These are phyloP conservation scores for Penicillium brasilianum DNA, from an alignment of 2,329 filamentous ascomycete genomes.

Conservation along the genomic window DNA sequence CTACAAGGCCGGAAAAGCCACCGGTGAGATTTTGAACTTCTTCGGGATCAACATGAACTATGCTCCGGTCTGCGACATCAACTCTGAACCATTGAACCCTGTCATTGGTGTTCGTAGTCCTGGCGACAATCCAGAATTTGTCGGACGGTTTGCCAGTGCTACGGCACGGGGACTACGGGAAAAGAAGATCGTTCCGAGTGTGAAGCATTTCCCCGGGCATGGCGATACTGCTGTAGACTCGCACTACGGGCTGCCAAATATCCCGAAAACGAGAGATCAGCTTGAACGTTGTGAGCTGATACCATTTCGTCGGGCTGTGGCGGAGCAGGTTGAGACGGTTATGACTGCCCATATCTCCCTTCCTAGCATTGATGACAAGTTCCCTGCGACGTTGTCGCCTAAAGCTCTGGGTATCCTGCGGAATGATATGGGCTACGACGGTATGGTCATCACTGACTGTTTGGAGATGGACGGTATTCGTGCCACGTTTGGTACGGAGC, in stretches of 20 bases:
- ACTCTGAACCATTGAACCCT: constrained; percentile 52
- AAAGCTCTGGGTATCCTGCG: constrained; percentile 47
- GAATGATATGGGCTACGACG: constrained; percentile 50
- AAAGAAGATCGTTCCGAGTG: constrained; percentile 48
- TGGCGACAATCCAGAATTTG: constrained; percentile 49
- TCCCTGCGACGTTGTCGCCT: constrained; percentile 49
- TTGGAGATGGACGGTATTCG: constrained; percentile 53
- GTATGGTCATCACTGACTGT: constrained; percentile 53
- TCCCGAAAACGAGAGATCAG: constrained; percentile 44
- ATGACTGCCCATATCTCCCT: constrained; percentile 55
- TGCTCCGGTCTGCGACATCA: constrained; percentile 52
- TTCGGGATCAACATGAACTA: constrained; percentile 56
- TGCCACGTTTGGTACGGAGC: constrained; percentile 48
- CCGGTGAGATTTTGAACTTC: constrained; percentile 45
- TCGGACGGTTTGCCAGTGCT: constrained; percentile 49
- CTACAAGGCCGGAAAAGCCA: constrained; percentile 44
- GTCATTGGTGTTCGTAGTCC: constrained; percentile 52
- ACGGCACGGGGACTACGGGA: constrained; percentile 46
- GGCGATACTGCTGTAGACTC: constrained; percentile 53
- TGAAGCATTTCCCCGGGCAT: constrained; percentile 55
- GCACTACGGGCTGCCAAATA: constrained; percentile 49
- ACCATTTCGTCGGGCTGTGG: constrained; percentile 50
- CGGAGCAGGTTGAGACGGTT: constrained; percentile 49
- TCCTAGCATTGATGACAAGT: constrained; percentile 41
- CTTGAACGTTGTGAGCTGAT: constrained; percentile 50